Conservation (phyloP, 2,329 filamentous ascomycete genomes). For the Epichloe baconii region DNA sequence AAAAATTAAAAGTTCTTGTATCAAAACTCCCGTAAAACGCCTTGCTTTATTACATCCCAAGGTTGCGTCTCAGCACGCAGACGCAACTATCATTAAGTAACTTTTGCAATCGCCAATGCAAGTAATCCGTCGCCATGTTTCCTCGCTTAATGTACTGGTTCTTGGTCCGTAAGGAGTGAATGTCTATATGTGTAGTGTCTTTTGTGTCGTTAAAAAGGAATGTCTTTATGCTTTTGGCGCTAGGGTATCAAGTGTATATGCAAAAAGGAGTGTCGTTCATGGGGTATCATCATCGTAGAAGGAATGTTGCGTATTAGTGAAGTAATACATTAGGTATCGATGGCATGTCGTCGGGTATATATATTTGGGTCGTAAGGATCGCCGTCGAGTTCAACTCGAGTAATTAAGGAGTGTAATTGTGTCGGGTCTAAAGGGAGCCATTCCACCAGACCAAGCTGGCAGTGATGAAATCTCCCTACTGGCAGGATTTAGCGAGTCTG, state of each 20-base stretch:
- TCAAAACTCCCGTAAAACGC: constrained; percentile 1
- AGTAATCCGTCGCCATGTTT: constrained; percentile 4
- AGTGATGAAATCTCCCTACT: not conserved
- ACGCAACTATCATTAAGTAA: not conserved
- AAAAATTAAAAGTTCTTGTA: not conserved
- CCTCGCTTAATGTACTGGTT: constrained; percentile 3
- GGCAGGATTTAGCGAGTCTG: constrained; percentile 19
- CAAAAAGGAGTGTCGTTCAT: constrained; percentile 1
- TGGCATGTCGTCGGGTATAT: constrained; percentile 1
- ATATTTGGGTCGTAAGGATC: constrained; percentile 13
- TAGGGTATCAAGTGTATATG: constrained; percentile 2
- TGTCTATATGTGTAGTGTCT: constrained; percentile 2
- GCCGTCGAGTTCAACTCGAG: constrained; percentile 19
- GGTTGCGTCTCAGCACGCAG: not conserved
- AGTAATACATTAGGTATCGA: constrained; percentile 17
- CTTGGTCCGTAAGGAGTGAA: constrained; percentile 9
- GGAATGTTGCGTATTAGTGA: constrained; percentile 19
- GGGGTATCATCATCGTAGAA: constrained; percentile 20
- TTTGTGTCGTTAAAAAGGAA: constrained; percentile 24
- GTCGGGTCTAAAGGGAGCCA: not conserved
- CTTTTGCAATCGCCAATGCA: constrained; percentile 1
- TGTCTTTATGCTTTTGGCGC: constrained; percentile 25
- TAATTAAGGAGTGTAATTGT: not conserved
- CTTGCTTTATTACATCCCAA: constrained; percentile 1
- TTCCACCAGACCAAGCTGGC: not conserved